Evolutionary conservation across 495 filamentous ascomycete genomes (phyloP).

Genomic region (Lophiotrema nucula): DNA sequence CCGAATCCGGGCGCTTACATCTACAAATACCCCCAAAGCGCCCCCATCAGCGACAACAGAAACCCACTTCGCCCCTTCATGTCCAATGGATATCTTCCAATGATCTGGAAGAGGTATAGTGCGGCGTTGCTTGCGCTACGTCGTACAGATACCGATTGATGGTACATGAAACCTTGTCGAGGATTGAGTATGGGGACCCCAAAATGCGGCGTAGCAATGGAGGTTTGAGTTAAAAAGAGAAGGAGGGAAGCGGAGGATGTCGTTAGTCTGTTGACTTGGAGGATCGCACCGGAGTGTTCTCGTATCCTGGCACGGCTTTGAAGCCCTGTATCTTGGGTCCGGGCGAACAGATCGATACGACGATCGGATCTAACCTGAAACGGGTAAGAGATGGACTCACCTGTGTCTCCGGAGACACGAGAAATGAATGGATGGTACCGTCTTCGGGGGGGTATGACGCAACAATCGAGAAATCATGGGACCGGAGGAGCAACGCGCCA

Average conservation of each 20-base stretch:
- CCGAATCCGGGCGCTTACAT: background rate
- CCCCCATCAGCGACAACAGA: background rate
- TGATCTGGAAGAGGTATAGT: background rate
- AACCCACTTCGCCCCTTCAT: background rate
- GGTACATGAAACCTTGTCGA: background rate
- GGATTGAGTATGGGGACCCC: background rate
- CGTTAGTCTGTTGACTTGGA: background rate
- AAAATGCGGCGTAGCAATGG: constrained; percentile 17
- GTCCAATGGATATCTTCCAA: background rate
- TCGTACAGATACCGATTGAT: background rate
- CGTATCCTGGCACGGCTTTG: background rate
- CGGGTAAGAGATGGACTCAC: background rate
- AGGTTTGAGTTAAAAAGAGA: constrained; percentile 7
- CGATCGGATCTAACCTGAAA: no score
- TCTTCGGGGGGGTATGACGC: no score
- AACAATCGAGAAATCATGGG: background rate
- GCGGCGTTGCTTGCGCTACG: background rate
- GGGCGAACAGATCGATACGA: background rate
- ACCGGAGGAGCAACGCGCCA: background rate
- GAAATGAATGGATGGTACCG: no score
- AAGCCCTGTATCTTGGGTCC: background rate
- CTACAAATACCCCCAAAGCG: background rate
- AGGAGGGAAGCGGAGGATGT: background rate
- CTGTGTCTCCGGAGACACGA: background rate
- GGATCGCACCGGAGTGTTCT: background rate